Evolutionary conservation across 352 stramenopile species (phyloP), one percentile per base, ranked within the genome.

Genomic region (Globisporangium irregulare): DNA sequence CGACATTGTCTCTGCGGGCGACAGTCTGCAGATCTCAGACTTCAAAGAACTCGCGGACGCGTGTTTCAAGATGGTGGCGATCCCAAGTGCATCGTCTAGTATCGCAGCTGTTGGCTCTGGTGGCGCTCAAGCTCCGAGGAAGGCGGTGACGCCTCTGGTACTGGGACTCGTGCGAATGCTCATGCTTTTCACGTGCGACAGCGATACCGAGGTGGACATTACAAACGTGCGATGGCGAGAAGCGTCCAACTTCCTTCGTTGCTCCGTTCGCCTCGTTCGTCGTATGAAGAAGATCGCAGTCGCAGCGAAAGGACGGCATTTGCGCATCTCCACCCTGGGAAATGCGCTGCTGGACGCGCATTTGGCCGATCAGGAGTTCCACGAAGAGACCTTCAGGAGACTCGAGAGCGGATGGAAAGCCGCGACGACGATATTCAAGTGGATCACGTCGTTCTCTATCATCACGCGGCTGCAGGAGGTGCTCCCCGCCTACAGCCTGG

Each of bases 111-210:
- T 20, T 61, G 32, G 25, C 63, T 63, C 54, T 4, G 29, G 1
- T 4, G 15, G 27, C 54, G 20, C 12, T 63, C 2, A 76, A 74
- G n/a, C 41, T 20, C 4, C 65, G 2, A 53, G 59, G 10, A 70
- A 70, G 10, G 59, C 73, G 25, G 64, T 90, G 34, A 70, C 82
- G 32, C 71, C 84, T 12, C 71, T 92, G 18, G 82, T 93, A 1
- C 75, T 95, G 4, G 86, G 86, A 0, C 73, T 95, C 29, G 78
- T 94, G 5, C 84, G 87, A 20, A 53, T 95, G 18, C 60, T 95
- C 8, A 90, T 91, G 73, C 60, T 93, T 18, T 84, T 89, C 41
- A 89, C 81, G 14, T 81, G 76, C 36, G 77, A 93, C 59, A 54
- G 59, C 3, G 81, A 91, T 64, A 61, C 74, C 1, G 81, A 86